These are phyloP conservation scores for Rhinocladiella similis DNA, from an alignment of 2,329 filamentous ascomycete genomes.

Conservation along the genomic window DNA sequence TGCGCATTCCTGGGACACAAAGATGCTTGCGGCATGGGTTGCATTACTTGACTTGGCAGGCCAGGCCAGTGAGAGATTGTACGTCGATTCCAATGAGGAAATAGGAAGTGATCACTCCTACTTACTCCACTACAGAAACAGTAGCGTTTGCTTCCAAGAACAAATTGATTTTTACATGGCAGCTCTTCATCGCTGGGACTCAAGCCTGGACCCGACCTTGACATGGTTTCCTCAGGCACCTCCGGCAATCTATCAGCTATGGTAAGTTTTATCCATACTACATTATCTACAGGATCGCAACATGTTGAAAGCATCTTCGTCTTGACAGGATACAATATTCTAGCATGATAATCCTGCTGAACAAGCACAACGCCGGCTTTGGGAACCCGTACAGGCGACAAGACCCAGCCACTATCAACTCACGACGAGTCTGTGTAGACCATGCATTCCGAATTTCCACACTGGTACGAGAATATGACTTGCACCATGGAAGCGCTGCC, in stretches of 20 bases:
- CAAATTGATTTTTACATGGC: slow-evolving; percentile 6
- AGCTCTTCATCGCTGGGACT: slow-evolving; percentile 6
- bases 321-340: slow-evolving; percentile 9
- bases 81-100: no score
- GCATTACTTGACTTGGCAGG: slow-evolving; percentile 10
- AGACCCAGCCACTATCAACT: neutral
- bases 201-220: slow-evolving; percentile 1
- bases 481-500: slow-evolving; percentile 3
- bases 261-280: neutral
- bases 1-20: slow-evolving; percentile 4
- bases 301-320: no score
- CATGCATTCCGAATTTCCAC: slow-evolving; percentile 4
- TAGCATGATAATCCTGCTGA: slow-evolving; percentile 1
- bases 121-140: no score
- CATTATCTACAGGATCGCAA: neutral
- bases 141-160: slow-evolving; percentile 9
- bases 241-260: slow-evolving; percentile 2
- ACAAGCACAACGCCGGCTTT: slow-evolving; percentile 7
- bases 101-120: no score
- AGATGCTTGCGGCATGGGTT: slow-evolving; percentile 7
- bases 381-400: neutral
- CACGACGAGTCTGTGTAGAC: slow-evolving; percentile 1
- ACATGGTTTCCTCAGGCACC: slow-evolving; percentile 2
- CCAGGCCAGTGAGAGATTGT: slow-evolving; percentile 11
- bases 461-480: neutral